These are phyloP conservation scores for Centella asiatica DNA, from an alignment of 129 eudicot species.

Conservation along the genomic window DNA sequence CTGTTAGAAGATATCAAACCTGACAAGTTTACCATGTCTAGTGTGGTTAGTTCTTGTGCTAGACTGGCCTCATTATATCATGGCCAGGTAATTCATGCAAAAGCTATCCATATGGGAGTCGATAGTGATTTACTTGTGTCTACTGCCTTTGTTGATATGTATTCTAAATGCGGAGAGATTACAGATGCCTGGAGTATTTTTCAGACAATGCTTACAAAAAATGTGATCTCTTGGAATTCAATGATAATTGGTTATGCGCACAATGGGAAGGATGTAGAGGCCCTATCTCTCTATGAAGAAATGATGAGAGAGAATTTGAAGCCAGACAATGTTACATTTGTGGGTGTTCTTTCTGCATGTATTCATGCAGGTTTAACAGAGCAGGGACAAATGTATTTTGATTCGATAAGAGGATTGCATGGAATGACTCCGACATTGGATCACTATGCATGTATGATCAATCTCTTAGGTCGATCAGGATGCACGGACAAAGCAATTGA, in stretches of 20 bases:
- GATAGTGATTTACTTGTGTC: slow-evolving; percentile 31
- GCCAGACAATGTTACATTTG: slow-evolving; percentile 46
- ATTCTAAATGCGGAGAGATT: slow-evolving; percentile 47
- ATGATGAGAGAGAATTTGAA: slow-evolving; percentile 29
- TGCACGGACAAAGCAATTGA: slow-evolving; percentile 21
- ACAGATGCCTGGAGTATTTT: slow-evolving; percentile 27
- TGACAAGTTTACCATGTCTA: slow-evolving; percentile 38
- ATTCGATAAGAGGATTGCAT: slow-evolving; percentile 21
- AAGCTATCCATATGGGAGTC: slow-evolving; percentile 35
- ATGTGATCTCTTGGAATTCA: slow-evolving; percentile 44
- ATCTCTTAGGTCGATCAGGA: slow-evolving; percentile 39
- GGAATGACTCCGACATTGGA: slow-evolving; percentile 35
- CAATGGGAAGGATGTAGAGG: slow-evolving; percentile 32
- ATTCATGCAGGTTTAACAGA: slow-evolving; percentile 34
- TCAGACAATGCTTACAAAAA: slow-evolving; percentile 21
- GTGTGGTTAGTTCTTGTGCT: slow-evolving; percentile 36
- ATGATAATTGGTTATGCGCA: slow-evolving; percentile 46
- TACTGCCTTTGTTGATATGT: slow-evolving; percentile 50
- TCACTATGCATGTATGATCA: slow-evolving; percentile 46
- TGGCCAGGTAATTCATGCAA: slow-evolving; percentile 37
- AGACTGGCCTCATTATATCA: slow-evolving; percentile 32
- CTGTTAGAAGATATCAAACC: slow-evolving; percentile 19
- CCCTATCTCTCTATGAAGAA: slow-evolving; percentile 31
- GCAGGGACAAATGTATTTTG: slow-evolving; percentile 32
- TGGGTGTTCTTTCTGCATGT: slow-evolving; percentile 47